Evolutionary conservation across 2,329 filamentous ascomycete genomes (phyloP), one percentile per base, ranked within the genome.

Genomic region (Xylariaceae sp.): DNA sequence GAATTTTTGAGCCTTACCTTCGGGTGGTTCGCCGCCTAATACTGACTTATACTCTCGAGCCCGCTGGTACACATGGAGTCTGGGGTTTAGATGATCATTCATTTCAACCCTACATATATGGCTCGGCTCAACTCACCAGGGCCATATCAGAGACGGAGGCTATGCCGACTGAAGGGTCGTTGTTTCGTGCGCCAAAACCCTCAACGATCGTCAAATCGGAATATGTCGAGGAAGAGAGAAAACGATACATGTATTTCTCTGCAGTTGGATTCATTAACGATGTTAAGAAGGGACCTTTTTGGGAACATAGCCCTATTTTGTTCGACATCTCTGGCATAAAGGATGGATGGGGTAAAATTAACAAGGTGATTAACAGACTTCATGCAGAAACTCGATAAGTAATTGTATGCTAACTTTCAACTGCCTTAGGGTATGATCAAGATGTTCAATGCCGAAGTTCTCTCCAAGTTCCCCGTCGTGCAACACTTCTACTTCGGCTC

Each of bases 51-150:
- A 96, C 86, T 0, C 81, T 99, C 18, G 94, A 99, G 68, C 94
- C 94, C 3, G 94, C 94, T 5, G 94, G 94, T 2, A 95, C 92
- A 1, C 94, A 97, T 68, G 94, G 94, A 2, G 94, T 99, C 18
- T 99, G 94, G 94, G 94, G 94, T 18, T 79, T 99, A n/a, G 94
- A 99, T 68, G 94, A 99, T 70, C 92, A 99, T 72, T 92, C 85
- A 8, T 97, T 99, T 69, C 71, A 94, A 22, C 88, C 94, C 0
- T 99, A 97, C 70, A 89, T 99, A 53, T 92, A 97, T 60, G 94
- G 94, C 30, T 96, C 92, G 2, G 92, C 94, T 0, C 94, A 99
- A 68, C 77, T 95, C 39, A 87, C 87, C 9, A 86, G 90, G 0
- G 81, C 92, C 1, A 88, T 96, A 59, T 74, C 76, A 26, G 76